phyloP scores from a whole-genome alignment of 441 rosid species.

The Adansonia grandidieri region DNA sequence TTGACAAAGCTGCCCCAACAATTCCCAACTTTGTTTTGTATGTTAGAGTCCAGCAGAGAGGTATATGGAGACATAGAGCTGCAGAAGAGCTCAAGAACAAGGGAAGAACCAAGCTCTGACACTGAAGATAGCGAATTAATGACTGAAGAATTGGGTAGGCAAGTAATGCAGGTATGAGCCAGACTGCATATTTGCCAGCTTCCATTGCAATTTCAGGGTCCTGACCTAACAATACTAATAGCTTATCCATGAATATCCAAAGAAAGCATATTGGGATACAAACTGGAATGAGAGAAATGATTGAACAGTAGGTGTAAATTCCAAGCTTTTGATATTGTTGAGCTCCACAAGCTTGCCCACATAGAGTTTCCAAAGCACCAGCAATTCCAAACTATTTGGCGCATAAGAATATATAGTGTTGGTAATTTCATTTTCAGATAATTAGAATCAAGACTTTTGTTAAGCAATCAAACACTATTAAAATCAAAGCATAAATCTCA shows the following conservation, averaged over 20 bases:
- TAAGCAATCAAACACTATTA: too few relatives aligned
- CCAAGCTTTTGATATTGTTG: conserved; percentile 1
- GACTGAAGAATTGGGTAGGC: not conserved
- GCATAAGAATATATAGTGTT: not conserved
- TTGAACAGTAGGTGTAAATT: not conserved
- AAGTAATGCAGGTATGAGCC: conserved; percentile 6
- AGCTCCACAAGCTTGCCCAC: conserved; percentile 7
- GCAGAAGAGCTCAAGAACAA: conserved; percentile 2
- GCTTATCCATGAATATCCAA: not conserved
- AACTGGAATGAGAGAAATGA: not conserved
- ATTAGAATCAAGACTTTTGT: too few relatives aligned
- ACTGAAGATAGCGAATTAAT: not conserved
- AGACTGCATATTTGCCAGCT: not conserved
- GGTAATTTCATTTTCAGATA: too few relatives aligned
- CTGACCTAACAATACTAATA: not conserved
- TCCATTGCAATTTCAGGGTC: not conserved
- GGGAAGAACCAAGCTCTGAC: not conserved
- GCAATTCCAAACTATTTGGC: not conserved
- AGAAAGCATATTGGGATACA: not conserved
- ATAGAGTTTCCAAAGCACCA: not conserved
- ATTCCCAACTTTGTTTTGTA: not conserved
- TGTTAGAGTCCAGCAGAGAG: not conserved
- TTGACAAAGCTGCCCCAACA: not conserved
- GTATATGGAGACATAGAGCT: not conserved
- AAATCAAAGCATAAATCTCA: too few relatives aligned